A percentile compares a stretch with the other conserved stretches of the same genome.
Evolutionary conservation across 1,284 basidiomycete species (phyloP).

Genomic region (Boletus smithii): DNA sequence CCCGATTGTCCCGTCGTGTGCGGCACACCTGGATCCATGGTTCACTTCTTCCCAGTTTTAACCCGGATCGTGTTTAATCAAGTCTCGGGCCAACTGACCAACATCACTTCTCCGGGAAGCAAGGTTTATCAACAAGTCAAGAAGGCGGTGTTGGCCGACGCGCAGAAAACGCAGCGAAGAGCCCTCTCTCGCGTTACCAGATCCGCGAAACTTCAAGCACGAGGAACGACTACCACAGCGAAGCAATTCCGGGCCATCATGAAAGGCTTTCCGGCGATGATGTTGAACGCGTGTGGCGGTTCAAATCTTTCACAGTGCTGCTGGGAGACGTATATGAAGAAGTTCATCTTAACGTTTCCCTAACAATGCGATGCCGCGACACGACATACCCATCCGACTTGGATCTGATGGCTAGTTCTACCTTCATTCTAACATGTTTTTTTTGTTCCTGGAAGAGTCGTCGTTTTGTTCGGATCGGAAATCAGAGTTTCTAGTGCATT

Average conservation of each 20-base stretch:
- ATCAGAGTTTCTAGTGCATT: constrained; percentile 9
- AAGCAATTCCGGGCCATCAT: constrained; percentile 37
- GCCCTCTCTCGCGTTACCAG: constrained; percentile 10
- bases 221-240: constrained; percentile 14
- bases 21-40: constrained; percentile 74
- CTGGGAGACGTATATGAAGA: constrained; percentile 61
- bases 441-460: constrained; percentile 8
- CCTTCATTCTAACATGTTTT: constrained; percentile 5
- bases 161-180: constrained; percentile 9
- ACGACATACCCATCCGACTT: background rate
- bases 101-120: constrained; percentile 37
- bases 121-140: constrained; percentile 42
- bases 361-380: constrained; percentile 32
- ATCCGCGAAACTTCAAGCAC: constrained; percentile 14
- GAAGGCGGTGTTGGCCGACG: constrained; percentile 35
- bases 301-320: constrained; percentile 47
- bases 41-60: constrained; percentile 59
- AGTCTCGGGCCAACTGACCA: constrained; percentile 37
- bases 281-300: constrained; percentile 50
- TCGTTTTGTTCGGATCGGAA: constrained; percentile 23
- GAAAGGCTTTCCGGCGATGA: constrained; percentile 28
- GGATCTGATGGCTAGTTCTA: constrained; percentile 4
- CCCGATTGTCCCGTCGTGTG: constrained; percentile 73
- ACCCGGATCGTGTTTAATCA: constrained; percentile 48
- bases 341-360: constrained; percentile 59